Conservation (phyloP, 441 rosid species). For the Jatropha podagrica region DNA sequence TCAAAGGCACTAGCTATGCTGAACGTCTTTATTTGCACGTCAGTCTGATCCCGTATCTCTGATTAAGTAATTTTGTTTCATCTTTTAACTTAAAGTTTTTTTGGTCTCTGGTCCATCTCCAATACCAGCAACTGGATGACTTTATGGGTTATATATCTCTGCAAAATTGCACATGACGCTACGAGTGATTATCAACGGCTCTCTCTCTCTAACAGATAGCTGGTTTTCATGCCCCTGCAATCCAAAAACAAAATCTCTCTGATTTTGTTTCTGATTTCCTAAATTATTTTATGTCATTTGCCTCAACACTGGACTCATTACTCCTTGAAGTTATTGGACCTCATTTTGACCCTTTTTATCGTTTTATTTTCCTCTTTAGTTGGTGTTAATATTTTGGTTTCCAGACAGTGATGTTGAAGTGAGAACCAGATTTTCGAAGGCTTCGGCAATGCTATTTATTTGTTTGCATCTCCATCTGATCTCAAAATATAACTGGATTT, state of each 20-base stretch:
- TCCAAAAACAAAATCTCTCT: constrained; percentile 2
- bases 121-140: neutral
- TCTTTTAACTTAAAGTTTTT: neutral
- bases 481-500: neutral
- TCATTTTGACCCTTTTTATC: neutral
- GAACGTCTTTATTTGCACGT: constrained; percentile 49
- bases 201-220: constrained; percentile 8
- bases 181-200: neutral
- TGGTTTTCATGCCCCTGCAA: constrained; percentile 28
- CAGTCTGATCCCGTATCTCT: constrained; percentile 23
- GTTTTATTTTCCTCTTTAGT: neutral
- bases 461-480: neutral
- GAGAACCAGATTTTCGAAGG: neutral
- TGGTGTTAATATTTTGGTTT: neutral
- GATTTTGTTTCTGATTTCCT: neutral
- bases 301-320: neutral
- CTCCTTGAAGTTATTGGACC: neutral
- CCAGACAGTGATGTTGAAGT: neutral
- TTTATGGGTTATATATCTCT: neutral
- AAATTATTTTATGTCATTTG: neutral
- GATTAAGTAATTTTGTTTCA: neutral
- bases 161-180: neutral
- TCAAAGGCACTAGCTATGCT: constrained; percentile 38
- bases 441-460: neutral
- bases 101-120: neutral